A percentile compares a stretch with the other conserved stretches of the same genome.
phyloP scores from a whole-genome alignment of 1,284 basidiomycete genomes.

The Cryptococcus sp. region DNA sequence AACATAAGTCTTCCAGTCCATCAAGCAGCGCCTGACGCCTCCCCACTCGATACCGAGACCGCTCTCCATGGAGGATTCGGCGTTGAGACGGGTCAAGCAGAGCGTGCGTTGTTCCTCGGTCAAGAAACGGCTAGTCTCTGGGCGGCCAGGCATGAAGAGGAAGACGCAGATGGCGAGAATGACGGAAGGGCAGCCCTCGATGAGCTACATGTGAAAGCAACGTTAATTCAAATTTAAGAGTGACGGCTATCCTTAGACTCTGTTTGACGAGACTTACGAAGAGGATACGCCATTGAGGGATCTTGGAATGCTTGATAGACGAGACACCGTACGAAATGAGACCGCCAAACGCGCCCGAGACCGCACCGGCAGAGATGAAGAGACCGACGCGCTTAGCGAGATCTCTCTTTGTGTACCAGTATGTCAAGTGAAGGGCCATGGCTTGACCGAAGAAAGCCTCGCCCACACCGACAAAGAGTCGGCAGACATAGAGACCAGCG shows the following conservation, averaged over 20 bases:
- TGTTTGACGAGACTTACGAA: conserved; percentile 27
- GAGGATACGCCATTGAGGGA: conserved; percentile 44
- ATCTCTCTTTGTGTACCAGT: conserved; percentile 54
- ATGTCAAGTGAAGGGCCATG: conserved; percentile 43
- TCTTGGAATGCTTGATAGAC: conserved; percentile 35
- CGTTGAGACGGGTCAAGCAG: conserved; percentile 71
- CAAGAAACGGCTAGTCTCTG: conserved; percentile 71
- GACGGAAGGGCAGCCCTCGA: conserved; percentile 64
- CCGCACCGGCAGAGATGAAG: conserved; percentile 54
- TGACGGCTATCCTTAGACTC: background rate
- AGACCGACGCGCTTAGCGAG: conserved; percentile 54
- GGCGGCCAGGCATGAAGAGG: conserved; percentile 71
- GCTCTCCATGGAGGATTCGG: conserved; percentile 64
- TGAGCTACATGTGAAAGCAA: conserved; percentile 23
- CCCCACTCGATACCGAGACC: conserved; percentile 49
- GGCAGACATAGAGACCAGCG: conserved; percentile 49
- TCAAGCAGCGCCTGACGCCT: conserved; percentile 63
- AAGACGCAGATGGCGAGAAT: conserved; percentile 67
- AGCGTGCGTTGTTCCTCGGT: conserved; percentile 71
- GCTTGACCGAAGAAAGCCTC: conserved; percentile 50
- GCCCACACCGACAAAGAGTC: conserved; percentile 53
- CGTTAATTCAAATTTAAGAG: background rate
- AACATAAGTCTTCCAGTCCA: conserved; percentile 60
- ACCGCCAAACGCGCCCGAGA: conserved; percentile 51
- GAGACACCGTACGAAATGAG: conserved; percentile 49